phyloP scores from a whole-genome alignment of 2,329 filamentous ascomycete genomes.

The Monosporascus sp. region DNA sequence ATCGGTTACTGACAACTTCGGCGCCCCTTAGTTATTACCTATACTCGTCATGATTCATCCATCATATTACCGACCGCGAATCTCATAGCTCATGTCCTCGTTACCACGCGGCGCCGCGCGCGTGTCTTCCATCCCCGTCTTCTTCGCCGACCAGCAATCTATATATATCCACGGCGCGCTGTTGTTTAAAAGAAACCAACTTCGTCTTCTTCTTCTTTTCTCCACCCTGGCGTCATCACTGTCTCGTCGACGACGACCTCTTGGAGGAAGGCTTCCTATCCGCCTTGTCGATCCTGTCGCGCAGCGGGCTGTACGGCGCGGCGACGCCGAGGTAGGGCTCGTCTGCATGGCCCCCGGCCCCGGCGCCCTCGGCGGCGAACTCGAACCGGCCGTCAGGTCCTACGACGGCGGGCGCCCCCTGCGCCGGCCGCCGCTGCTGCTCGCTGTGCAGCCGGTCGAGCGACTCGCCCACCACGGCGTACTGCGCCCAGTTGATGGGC shows the following conservation, averaged over 20 bases:
- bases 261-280: conserved; percentile 22
- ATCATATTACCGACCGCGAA: too few relatives aligned
- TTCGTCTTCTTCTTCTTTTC: neutral
- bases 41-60: too few relatives aligned
- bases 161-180: neutral
- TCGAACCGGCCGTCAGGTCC: conserved; percentile 44
- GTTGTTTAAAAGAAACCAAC: neutral
- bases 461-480: conserved; percentile 80
- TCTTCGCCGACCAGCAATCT: too few relatives aligned
- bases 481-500: conserved; percentile 91
- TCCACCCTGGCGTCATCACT: neutral
- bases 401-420: conserved; percentile 45
- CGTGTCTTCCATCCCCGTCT: too few relatives aligned
- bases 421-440: conserved; percentile 61
- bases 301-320: conserved; percentile 50
- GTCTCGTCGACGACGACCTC: conserved; percentile 14
- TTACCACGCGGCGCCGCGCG: too few relatives aligned
- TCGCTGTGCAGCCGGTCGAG: conserved; percentile 82
- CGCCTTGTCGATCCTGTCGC: conserved; percentile 39
- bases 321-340: conserved; percentile 48
- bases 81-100: too few relatives aligned
- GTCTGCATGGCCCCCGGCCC: conserved; percentile 29
- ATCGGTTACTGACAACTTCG: too few relatives aligned
- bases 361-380: conserved; percentile 37
- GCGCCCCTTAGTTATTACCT: too few relatives aligned